Evolutionary conservation across 2,329 filamentous ascomycete species (phyloP), one percentile per base, ranked within the genome.

Genomic region (Diaporthe velutina): DNA sequence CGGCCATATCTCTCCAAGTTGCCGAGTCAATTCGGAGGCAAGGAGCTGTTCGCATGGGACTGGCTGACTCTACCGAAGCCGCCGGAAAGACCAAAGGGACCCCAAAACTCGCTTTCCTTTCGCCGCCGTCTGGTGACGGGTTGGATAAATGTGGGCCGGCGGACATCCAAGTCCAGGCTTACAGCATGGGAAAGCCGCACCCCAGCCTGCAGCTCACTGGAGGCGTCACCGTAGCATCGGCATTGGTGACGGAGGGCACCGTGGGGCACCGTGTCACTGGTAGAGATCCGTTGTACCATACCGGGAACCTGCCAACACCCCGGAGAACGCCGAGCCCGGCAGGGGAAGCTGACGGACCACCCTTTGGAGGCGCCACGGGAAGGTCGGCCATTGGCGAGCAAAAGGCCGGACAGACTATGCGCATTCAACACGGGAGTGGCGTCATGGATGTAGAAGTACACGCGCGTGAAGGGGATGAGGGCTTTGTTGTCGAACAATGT

Each of bases 151-250:
- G 13, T 25, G 35, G 13, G 22, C 57, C 22, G 57, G 57, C 57
- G 33, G 57, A 60, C 19, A 17, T 60, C 1, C 57, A 25, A 1
- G 57, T 40, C 4, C 57, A 40, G 57, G 57, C 57, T 8, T 60
- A 17, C 57, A 60, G 57, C 35, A 60, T 40, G 57, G 57, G 57
- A 25, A 60, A 60, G 33, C 57, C 57, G 57, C 57, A 60, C n/a
- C 57, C 57, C 22, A 60, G 57, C 28, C 10, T 60, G 33, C 57
- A 60, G 35, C 57, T 60, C 57, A 60, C 57, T 12, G 57, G 57
- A 12, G 57, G 57, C 7, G 33, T 60, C 13, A 60, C 57, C 57
- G 7, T 60, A 28, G 35, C 35, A 25, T 60, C 10, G 17, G 57
- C 57, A 9, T 22, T 60, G 13, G 22, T 60, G 22, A 28, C 35